Evolutionary conservation across 495 filamentous ascomycete genomes (phyloP), one percentile per base, ranked within the genome.

Genomic region (Penicillium bialowiezense): DNA sequence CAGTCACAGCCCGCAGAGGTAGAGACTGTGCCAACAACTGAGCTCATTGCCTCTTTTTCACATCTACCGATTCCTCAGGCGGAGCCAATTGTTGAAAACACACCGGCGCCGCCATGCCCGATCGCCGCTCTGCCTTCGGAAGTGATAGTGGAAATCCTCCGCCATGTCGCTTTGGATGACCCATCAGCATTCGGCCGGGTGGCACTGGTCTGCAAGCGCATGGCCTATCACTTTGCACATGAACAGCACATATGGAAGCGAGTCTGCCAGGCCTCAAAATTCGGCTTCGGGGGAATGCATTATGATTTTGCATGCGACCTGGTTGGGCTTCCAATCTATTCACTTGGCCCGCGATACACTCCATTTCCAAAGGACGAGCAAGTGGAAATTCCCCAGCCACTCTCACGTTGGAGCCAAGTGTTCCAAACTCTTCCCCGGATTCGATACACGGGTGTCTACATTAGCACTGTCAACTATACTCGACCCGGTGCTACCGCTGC

Each of bases 401-500:
- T 72, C n/a, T 64, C 64, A 17, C 69, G 67, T 0, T 77, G 73
- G 73, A 72, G 62, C 19, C 61, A 77, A 37, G 89, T 96, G 72
- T 93, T 96, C 69, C 86, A 87, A 13, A 64, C 70, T 0, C 88
- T 89, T 3, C 92, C 93, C 1, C 85, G 93, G 26, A 78, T 98
- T 47, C 90, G 93, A 21, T 98, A 93, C 70, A 90, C 90, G 52
- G 93, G 93, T 12, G 84, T 88, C 64, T 98, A 98, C 72, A 98
- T 98, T 68, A 86, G 81, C 66, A 97, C 93, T 0, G 89, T 95
- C 39, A 97, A 97, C 71, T 98, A 98, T 68, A 83, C 87, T 26
- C 87, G 93, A 2, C 71, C 89, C 2, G 93, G 93, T 41, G 84
- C 84, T 58, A 68, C 81, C 55, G 68, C 78, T 53, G 52, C 71